A percentile compares a stretch with the other conserved stretches of the same genome.
Conservation (phyloP, 2,329 filamentous ascomycete species). For the Sclerotinia nivalis region DNA sequence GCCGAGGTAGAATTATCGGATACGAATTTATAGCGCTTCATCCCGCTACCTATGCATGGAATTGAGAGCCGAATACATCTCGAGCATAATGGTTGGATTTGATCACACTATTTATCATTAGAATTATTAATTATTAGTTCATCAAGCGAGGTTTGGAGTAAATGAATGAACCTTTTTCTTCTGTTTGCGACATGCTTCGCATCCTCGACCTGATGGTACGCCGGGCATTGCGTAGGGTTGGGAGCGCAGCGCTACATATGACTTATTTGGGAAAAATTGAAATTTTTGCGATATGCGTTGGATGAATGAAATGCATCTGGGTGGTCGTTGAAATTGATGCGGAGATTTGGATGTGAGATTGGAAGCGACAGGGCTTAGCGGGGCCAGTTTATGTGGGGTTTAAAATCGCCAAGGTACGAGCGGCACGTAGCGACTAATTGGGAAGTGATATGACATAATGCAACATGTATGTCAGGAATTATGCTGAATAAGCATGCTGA, state of each 20-base stretch:
- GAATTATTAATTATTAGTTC: neutral
- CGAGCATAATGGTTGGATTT: neutral
- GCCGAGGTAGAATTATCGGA: neutral
- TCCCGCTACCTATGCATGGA: neutral
- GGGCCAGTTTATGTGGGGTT: neutral
- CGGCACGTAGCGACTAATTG: neutral
- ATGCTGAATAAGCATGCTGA: no score
- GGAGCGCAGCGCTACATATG: constrained; percentile 12
- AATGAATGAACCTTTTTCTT: constrained; percentile 52
- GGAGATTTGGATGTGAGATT: neutral
- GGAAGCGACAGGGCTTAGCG: constrained; percentile 4
- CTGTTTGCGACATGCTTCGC: constrained; percentile 52
- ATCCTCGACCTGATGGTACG: constrained; percentile 52
- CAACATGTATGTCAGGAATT: no score
- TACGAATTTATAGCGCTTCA: constrained; percentile 2
- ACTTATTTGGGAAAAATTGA: neutral
- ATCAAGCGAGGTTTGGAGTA: neutral
- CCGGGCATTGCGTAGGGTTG: constrained; percentile 47
- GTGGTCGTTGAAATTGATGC: no score
- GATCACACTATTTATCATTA: neutral
- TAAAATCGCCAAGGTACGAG: neutral
- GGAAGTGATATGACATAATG: constrained; percentile 17
- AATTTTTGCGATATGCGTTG: neutral
- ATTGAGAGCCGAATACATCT: neutral
- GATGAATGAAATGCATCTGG: neutral